A percentile compares a stretch with the other conserved stretches of the same genome.
These are phyloP conservation scores for Scheffersomyces amazonensis DNA, from an alignment of 805 yeast species.

Conservation along the genomic window DNA sequence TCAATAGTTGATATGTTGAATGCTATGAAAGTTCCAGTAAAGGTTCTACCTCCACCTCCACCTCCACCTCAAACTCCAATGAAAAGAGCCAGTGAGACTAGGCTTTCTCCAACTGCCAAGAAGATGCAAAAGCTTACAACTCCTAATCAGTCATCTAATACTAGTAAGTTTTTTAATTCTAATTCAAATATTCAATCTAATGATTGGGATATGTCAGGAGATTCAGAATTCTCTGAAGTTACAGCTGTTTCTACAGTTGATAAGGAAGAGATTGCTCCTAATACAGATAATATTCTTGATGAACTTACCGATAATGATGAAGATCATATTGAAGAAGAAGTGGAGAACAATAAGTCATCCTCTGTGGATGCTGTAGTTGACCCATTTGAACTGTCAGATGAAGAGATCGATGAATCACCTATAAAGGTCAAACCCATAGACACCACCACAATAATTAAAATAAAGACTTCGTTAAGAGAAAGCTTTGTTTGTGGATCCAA, in stretches of 20 bases:
- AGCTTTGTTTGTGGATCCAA: slow-evolving; percentile 6
- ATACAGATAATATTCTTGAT: slow-evolving; percentile 9
- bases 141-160: slow-evolving; percentile 1
- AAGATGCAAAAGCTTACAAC: slow-evolving; percentile 5
- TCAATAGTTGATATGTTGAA: neutral
- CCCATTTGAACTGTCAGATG: slow-evolving; percentile 23
- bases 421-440: slow-evolving; percentile 14
- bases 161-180: slow-evolving; percentile 7
- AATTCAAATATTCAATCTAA: slow-evolving; percentile 8
- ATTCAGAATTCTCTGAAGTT: slow-evolving; percentile 30
- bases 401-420: slow-evolving; percentile 42
- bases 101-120: slow-evolving; percentile 13
- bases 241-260: slow-evolving; percentile 15
- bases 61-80: neutral
- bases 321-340: slow-evolving; percentile 4
- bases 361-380: neutral
- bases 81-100: neutral
- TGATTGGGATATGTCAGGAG: slow-evolving; percentile 14
- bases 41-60: neutral
- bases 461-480: slow-evolving; percentile 8
- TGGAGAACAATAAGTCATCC: neutral
- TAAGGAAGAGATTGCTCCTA: neutral
- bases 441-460: neutral
- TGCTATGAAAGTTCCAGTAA: neutral
- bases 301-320: slow-evolving; percentile 17